Percentiles rank a stretch among this genome's conserved stretches.
These are phyloP conservation scores for Pichia pseudocactophila DNA, from an alignment of 805 yeast species.

Conservation along the genomic window DNA sequence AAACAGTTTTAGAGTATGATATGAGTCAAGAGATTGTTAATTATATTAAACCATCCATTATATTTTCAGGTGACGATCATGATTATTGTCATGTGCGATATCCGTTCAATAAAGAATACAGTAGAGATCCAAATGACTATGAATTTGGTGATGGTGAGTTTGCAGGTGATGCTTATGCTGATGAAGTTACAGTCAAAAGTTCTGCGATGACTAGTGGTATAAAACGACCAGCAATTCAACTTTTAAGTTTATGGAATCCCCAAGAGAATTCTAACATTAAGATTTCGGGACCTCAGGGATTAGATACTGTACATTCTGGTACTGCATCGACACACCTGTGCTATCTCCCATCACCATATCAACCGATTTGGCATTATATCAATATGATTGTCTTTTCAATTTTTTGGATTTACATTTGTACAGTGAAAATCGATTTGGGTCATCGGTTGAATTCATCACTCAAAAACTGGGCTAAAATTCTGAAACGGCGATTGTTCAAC, in stretches of 20 bases:
- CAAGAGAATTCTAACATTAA: not conserved
- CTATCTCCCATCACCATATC: slow-evolving; percentile 23
- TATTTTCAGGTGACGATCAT: slow-evolving; percentile 94
- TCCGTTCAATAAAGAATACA: slow-evolving; percentile 15
- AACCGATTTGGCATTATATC: slow-evolving; percentile 17
- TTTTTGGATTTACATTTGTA: slow-evolving; percentile 17
- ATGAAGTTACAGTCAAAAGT: slow-evolving; percentile 83
- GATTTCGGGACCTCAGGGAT: slow-evolving; percentile 11
- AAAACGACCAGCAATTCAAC: slow-evolving; percentile 73
- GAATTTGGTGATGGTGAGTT: slow-evolving; percentile 3
- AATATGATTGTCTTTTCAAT: slow-evolving; percentile 9
- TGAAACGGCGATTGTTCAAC: no score
- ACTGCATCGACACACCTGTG: slow-evolving; percentile 24
- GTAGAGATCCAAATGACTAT: slow-evolving; percentile 7
- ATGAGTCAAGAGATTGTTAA: slow-evolving; percentile 51
- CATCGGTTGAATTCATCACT: slow-evolving; percentile 2
- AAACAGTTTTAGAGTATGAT: slow-evolving; percentile 68
- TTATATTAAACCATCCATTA: slow-evolving; percentile 52
- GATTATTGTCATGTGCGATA: slow-evolving; percentile 83
- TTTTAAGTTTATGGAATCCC: slow-evolving; percentile 50
- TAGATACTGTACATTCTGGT: slow-evolving; percentile 19
- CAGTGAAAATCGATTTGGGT: slow-evolving; percentile 10
- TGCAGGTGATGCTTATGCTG: slow-evolving; percentile 28
- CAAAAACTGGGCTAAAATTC: no score
- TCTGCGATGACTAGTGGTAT: slow-evolving; percentile 93